These are phyloP conservation scores for Eucalyptus cladocalyx DNA, from an alignment of 345 rosid genomes.

Conservation along the genomic window DNA sequence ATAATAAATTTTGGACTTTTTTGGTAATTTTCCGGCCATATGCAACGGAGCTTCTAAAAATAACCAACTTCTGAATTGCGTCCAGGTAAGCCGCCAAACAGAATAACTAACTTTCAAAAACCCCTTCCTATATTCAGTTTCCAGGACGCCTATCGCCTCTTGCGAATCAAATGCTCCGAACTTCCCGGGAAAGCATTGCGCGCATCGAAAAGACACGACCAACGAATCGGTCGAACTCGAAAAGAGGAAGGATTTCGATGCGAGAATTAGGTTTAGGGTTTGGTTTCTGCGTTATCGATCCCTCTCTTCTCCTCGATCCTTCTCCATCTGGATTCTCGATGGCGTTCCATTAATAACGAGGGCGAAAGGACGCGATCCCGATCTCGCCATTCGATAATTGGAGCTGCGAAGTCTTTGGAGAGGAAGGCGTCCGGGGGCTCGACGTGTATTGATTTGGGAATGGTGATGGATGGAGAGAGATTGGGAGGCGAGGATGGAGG, in stretches of 20 bases:
- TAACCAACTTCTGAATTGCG: not conserved
- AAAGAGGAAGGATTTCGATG: not conserved
- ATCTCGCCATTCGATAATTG: not conserved
- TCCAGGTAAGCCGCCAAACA: not conserved
- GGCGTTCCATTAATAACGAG: not conserved
- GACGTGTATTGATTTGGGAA: not conserved
- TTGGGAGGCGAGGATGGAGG: constrained; percentile 4
- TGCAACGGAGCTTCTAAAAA: not conserved
- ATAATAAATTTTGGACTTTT: too few relatives aligned
- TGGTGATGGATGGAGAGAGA: constrained; percentile 18
- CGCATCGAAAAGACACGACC: not conserved
- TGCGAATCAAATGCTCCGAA: not conserved
- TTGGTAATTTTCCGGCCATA: too few relatives aligned
- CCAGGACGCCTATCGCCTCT: not conserved
- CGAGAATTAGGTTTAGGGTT: not conserved
- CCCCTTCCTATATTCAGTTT: not conserved
- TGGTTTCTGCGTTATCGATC: not conserved
- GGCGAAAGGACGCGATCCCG: not conserved
- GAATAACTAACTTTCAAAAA: not conserved
- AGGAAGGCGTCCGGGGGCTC: not conserved
- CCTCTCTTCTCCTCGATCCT: not conserved
- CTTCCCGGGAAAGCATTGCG: not conserved
- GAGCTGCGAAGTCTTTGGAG: not conserved
- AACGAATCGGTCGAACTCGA: not conserved
- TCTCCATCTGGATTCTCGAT: not conserved